Evolutionary conservation across 768 basidiomycete species (phyloP), one percentile per base, ranked within the genome.

Genomic region (Leccinum variicolor): DNA sequence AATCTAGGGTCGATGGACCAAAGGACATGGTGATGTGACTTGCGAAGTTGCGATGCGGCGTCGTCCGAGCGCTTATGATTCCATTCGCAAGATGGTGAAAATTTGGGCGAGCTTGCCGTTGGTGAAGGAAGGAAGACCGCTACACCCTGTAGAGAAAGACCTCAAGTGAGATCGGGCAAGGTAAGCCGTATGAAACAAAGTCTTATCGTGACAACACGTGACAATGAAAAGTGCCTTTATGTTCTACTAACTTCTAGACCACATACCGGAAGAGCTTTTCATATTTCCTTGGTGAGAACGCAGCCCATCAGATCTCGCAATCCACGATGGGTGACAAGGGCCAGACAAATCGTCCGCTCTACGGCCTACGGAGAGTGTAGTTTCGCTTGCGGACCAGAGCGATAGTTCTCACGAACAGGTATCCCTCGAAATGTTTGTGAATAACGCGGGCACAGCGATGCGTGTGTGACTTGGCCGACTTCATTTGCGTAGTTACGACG

Each of bases 61-160:
- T 48, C 6, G 23, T 29, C 10, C 9, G 19, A 6, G 2, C 7
- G 14, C 43, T 45, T 29, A 25, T 31, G 28, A 25, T 5, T 9
- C 29, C 8, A 54, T 54, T 23, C 49, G 34, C 49, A 43, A 50
- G 45, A 63, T 54, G 61, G 31, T 52, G 29, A 13, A 21, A 2
- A 48, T 58, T 28, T 54, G 31, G 55, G 49, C 17, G 3, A 17
- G 31, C 17, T 62, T 45, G 17, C 49, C 45, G 26, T 31, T 53
- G 48, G 55, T 19, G 41, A 58, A 52, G 29, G 54, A 62, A 25
- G 51, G n/a, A 0, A 56, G 41, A 51, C 21, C 15, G 17, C 11
- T 58, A 34, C 43, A 29, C 8, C 1, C 23, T 43, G 52, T 34
- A 25, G 61, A 41, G 41, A 21, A 31, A n/a, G n/a, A 34, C 31